A percentile compares a stretch with the other conserved stretches of the same genome.
Evolutionary conservation across 768 basidiomycete species (phyloP).

Genomic region (Auricularia cornea): DNA sequence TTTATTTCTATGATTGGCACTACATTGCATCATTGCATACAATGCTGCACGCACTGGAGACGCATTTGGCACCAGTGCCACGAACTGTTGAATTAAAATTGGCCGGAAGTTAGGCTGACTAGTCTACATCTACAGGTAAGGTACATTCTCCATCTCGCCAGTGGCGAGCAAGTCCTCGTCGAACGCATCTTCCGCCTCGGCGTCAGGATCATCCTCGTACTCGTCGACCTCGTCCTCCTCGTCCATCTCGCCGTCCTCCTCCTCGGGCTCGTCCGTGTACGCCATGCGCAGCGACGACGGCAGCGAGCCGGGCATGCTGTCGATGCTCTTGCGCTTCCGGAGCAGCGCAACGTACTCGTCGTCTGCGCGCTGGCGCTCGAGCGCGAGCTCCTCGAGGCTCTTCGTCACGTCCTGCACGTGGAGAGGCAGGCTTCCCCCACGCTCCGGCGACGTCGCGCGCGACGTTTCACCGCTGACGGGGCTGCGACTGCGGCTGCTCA

Average conservation of each 20-base stretch:
- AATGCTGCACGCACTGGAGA: too few species aligned
- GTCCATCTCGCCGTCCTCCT: conserved; percentile 22
- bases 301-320: conserved; percentile 82
- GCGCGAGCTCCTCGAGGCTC: neutral
- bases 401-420: neutral
- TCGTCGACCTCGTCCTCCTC: conserved; percentile 26
- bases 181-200: conserved; percentile 63
- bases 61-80: too few species aligned
- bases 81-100: too few species aligned
- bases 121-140: conserved; percentile 37
- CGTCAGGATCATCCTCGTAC: conserved; percentile 37
- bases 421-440: neutral
- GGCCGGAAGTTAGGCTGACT: neutral
- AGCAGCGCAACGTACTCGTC: conserved; percentile 33
- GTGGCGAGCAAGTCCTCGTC: conserved; percentile 74
- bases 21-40: too few species aligned
- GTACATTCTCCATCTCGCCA: conserved; percentile 77
- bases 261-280: conserved; percentile 32
- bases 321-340: conserved; percentile 47
- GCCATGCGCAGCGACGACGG: conserved; percentile 46
- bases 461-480: neutral
- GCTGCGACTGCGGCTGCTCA: neutral
- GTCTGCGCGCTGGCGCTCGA: conserved; percentile 24
- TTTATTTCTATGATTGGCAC: too few species aligned
- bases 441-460: conserved; percentile 5